Percentiles rank a stretch among this genome's conserved stretches.
phyloP scores from a whole-genome alignment of 2,329 filamentous ascomycete genomes.

The Hypoxylon sp. region DNA sequence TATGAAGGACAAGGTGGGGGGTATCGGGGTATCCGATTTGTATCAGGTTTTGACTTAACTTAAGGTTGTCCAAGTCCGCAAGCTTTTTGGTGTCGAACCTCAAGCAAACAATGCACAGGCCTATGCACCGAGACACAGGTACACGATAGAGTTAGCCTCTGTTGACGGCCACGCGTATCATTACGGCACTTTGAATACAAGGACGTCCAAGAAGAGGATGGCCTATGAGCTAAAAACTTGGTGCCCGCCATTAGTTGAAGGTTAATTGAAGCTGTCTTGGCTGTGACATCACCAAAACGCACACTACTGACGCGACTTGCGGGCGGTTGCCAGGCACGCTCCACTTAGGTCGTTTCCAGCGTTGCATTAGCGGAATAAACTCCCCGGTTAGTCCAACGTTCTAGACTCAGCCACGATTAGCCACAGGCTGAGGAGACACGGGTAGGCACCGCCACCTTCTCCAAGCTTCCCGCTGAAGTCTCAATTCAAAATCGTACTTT shows the following conservation, averaged over 20 bases:
- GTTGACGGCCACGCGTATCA: conserved; percentile 2
- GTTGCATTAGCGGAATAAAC: conserved; percentile 16
- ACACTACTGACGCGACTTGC: conserved; percentile 22
- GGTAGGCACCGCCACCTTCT: background rate
- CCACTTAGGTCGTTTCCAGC: background rate
- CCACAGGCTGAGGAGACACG: too few species aligned
- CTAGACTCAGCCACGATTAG: background rate
- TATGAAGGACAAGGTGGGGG: background rate
- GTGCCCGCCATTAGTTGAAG: conserved; percentile 19
- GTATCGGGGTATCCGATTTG: background rate
- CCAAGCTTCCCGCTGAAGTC: background rate
- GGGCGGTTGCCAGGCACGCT: conserved; percentile 21
- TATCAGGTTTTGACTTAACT: conserved; percentile 14
- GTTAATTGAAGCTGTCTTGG: conserved; percentile 12
- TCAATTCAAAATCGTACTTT: background rate
- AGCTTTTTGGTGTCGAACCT: background rate
- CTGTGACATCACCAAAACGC: conserved; percentile 34
- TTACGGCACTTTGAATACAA: background rate
- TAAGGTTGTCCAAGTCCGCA: conserved; percentile 25
- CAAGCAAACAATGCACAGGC: conserved; percentile 3
- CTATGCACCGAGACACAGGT: background rate
- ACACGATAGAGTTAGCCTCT: conserved; percentile 3
- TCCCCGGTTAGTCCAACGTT: conserved; percentile 9
- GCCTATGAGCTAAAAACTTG: conserved; percentile 20
- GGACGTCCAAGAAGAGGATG: conserved; percentile 1